Conservation (phyloP, 176 grass and related monocot genomes). For the Zoysia pacifica region DNA sequence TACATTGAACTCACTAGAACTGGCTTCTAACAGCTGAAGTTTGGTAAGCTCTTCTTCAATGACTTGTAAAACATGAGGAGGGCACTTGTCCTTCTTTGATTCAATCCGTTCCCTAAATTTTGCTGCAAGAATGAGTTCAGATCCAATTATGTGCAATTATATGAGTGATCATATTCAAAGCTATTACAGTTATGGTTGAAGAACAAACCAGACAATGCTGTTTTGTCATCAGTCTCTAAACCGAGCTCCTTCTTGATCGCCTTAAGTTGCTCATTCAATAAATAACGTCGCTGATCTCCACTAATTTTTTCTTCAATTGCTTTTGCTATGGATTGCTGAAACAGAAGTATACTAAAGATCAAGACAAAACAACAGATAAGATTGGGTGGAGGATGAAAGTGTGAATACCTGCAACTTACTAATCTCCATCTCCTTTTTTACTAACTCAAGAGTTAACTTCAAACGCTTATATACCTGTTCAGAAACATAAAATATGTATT, state of each 20-base stretch:
- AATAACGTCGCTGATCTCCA: slow-evolving; percentile 95
- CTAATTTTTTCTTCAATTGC: slow-evolving; percentile 99
- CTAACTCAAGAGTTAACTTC: slow-evolving; percentile 87
- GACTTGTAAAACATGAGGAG: slow-evolving; percentile 92
- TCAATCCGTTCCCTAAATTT: slow-evolving; percentile 96
- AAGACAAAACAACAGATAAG: slow-evolving; percentile 35
- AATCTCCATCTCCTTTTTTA: slow-evolving; percentile 99
- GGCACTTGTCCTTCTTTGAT: slow-evolving; percentile 87
- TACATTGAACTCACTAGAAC: slow-evolving; percentile 98
- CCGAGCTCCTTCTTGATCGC: slow-evolving; percentile 99
- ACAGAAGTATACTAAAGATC: slow-evolving; percentile 32
- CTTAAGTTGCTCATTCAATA: slow-evolving; percentile 98
- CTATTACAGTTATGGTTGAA: slow-evolving; percentile 38
- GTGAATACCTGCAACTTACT: slow-evolving; percentile 87
- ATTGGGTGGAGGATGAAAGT: background rate
- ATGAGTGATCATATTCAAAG: slow-evolving; percentile 9
- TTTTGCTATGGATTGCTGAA: slow-evolving; percentile 98
- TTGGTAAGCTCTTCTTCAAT: slow-evolving; percentile 98
- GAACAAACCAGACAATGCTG: slow-evolving; percentile 88
- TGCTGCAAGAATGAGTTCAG: slow-evolving; percentile 56
- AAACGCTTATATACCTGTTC: slow-evolving; percentile 92
- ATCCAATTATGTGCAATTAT: background rate
- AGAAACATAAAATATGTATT: slow-evolving; percentile 40
- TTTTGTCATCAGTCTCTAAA: slow-evolving; percentile 99
- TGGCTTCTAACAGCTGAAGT: slow-evolving; percentile 84